Conservation (phyloP, 805 yeast species). For the Danielia reshetovae region DNA sequence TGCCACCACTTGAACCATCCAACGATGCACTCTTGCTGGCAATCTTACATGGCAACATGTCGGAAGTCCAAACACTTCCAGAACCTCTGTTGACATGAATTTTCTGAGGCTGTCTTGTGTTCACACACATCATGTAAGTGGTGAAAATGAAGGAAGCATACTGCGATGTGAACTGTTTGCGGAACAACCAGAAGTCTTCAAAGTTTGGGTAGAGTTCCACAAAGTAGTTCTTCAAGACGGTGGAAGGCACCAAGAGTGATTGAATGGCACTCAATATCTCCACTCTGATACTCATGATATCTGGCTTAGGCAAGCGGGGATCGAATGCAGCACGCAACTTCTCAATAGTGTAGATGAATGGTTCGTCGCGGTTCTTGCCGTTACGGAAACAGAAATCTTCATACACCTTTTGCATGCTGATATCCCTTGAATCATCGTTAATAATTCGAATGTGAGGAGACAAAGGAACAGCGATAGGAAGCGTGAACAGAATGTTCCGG, state of each 20-base stretch:
- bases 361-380: conserved; percentile 80
- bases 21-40: conserved; percentile 50
- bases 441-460: conserved; percentile 92
- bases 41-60: conserved; percentile 88
- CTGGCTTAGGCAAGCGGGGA: conserved; percentile 91
- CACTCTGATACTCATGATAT: conserved; percentile 78
- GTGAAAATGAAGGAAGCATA: conserved; percentile 90
- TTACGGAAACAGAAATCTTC: conserved; percentile 78
- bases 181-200: conserved; percentile 96
- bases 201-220: conserved; percentile 64
- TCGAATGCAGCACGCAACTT: conserved; percentile 91
- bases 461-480: conserved; percentile 89
- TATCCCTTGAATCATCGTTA: conserved; percentile 73
- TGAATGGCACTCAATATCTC: conserved; percentile 92
- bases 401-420: conserved; percentile 77
- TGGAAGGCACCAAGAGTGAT: conserved; percentile 78
- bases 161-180: conserved; percentile 91
- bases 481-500: conserved; percentile 76
- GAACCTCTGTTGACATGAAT: conserved; percentile 75
- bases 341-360: conserved; percentile 79
- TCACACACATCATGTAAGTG: conserved; percentile 92
- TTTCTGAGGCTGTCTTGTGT: conserved; percentile 90
- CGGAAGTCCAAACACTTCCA: conserved; percentile 91
- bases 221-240: conserved; percentile 78
- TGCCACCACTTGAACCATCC: conserved; percentile 45